Evolutionary conservation across 768 basidiomycete genomes (phyloP), one percentile per base, ranked within the genome.

Genomic region (Xanthoconium stramineum): DNA sequence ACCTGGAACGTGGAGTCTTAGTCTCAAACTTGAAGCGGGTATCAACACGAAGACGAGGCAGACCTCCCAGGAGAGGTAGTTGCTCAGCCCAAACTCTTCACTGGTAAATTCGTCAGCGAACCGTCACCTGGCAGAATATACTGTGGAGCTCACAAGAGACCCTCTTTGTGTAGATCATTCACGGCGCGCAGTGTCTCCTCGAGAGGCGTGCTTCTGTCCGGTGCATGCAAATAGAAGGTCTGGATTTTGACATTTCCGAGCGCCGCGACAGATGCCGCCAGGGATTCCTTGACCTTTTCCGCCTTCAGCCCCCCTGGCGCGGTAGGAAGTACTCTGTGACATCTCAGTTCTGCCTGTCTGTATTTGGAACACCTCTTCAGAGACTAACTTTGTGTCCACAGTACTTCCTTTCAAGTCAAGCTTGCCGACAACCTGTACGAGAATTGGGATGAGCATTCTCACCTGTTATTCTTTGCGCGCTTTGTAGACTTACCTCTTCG

Each of bases 151-250:
- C 69, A 79, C 61, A 82, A 81, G 52, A 76, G 73, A 12, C 80
- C 80, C 58, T 81, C 78, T 58, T 78, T 74, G 72, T 82, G 67
- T 7, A 82, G 69, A 29, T 80, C 74, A 63, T 83, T 69, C 30
- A 80, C 74, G 1, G 72, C 76, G 52, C 74, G 73, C 11, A 82
- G 62, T 0, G 82, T 81, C 38, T 75, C 78, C 52, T 76, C 74
- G 65, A 76, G 78, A 2, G 77, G 76, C 1, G 72, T 75, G n/a
- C 69, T 70, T 38, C 77, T 72, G 54, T 80, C 76, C 1, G 75
- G 75, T 13, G 65, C 70, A 58, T 83, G 62, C 6, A 61, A 15
- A 32, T 50, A 55, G 24, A 52, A 33, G 12, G 47, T 57, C 33
- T 61, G 51, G 15, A 54, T 49, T 28, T 40, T 56, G 46, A 54